Evolutionary conservation across 495 filamentous ascomycete species (phyloP), one percentile per base, ranked within the genome.

Genomic region (Neurospora africana): DNA sequence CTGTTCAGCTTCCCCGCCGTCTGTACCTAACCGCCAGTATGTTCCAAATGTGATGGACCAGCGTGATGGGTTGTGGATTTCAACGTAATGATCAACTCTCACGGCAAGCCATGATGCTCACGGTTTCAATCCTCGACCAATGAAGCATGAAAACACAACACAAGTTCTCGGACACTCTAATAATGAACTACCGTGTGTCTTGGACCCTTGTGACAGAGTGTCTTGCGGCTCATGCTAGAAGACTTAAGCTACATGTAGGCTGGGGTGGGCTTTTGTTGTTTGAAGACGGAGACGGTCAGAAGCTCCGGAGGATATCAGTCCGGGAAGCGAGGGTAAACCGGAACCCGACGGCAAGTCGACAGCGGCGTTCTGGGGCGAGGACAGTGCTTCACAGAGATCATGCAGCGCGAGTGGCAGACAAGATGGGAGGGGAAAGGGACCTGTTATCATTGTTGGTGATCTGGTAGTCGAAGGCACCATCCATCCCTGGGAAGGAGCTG

Each of bases 371-470:
- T n/a, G n/a, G 53, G 30, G 47, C 41, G 67, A 69, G 74, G 53
- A 72, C 72, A 68, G 71, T 38, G 69, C 43, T 37, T 75, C 65
- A 71, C 67, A 44, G 15, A 21, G 43, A 39, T 21, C 47, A 72
- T 70, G 68, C 35, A 73, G 74, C 68, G 69, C 74, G 70, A 69
- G 72, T 58, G 69, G 74, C 61, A 68, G 73, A 70, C 43, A 70
- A 68, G 74, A 38, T 30, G 53, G 27, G 70, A 36, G 53, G 70
- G 71, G 71, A 76, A 70, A 73, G 72, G 69, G 73, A 68, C n/a
- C n/a, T n/a, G n/a, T n/a, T n/a, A n/a, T n/a, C n/a, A n/a, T n/a
- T n/a, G n/a, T n/a, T n/a, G n/a, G n/a, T n/a, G n/a, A n/a, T n/a
- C n/a, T n/a, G n/a, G n/a, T n/a, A n/a, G n/a, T n/a, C n/a, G n/a